Evolutionary conservation across 805 yeast species (phyloP), one percentile per base, ranked within the genome.

Genomic region (Cyberlindnera nakhonratchasimensis): DNA sequence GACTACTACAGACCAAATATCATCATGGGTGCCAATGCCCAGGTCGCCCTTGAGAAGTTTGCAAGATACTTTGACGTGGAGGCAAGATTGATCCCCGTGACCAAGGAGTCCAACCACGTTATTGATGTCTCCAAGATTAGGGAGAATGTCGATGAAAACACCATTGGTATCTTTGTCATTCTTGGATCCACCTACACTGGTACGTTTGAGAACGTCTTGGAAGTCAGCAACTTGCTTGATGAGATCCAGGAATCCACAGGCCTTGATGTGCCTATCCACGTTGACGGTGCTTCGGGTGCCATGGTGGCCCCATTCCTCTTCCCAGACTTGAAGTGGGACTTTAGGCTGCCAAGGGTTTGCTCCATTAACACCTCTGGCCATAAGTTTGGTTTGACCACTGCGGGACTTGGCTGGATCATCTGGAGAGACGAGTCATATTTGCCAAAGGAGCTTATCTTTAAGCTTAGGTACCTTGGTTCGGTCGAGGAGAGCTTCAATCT

Each of bases 61-160:
- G 96, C 96, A 13, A 72, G 96, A 38, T 89, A 89, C 66, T 90
- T 89, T 64, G 96, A 89, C 55, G 96, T 89, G 35, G 96, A 89
- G 59, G 76, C 85, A 48, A 73, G 96, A 53, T 63, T 86, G 50
- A 73, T 90, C 45, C 81, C 83, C 12, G 87, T 87, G 22, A 69
- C 72, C 19, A 72, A 69, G 38, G 71, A 74, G 34, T 70, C 80
- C 34, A 77, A 80, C 52, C 85, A 82, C 63, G 70, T 81, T 45
- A 70, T 89, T 55, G 90, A 86, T 58, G 62, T 74, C 22, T 55
- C 71, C 26, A 69, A 76, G 51, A 71, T 90, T 57, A 72, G 72
- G 58, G 79, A 79, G 41, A 67, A 76, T 46, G 70, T 86, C 29
- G 96, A 89, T 63, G 96, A 90, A 61, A 88, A 90, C 68, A 89